Evolutionary conservation across 1,139 yeast species (phyloP).

Genomic region (Candida labiduridarum): DNA sequence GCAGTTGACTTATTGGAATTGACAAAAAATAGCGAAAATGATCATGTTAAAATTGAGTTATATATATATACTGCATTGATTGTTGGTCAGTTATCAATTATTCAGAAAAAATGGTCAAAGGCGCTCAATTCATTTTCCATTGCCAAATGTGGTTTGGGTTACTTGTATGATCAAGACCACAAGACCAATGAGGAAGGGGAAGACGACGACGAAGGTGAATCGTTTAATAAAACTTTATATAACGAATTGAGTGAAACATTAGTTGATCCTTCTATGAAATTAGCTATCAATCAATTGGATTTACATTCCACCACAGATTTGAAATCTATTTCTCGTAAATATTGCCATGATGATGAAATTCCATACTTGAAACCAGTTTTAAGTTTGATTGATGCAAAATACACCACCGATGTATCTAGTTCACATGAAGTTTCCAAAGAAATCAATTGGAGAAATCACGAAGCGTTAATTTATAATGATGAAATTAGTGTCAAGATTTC

Average conservation of each 20-base stretch:
- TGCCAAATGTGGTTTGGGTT: conserved; percentile 64
- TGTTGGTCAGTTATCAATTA: conserved; percentile 60
- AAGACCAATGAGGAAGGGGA: conserved; percentile 13
- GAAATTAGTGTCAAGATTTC: conserved; percentile 67
- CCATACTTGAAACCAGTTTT: conserved; percentile 41
- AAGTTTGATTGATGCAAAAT: conserved; percentile 45
- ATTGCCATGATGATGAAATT: conserved; percentile 35
- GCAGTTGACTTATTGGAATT: conserved; percentile 47
- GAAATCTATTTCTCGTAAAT: conserved; percentile 48
- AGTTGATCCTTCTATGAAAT: conserved; percentile 70
- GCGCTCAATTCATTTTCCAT: conserved; percentile 58
- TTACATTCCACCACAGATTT: conserved; percentile 41
- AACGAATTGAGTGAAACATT: conserved; percentile 58
- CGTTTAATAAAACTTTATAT: conserved; percentile 45
- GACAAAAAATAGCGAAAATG: conserved; percentile 33
- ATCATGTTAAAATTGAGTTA: conserved; percentile 49
- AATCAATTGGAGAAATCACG: conserved; percentile 72
- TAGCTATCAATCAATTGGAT: conserved; percentile 53
- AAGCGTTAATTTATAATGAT: conserved; percentile 69
- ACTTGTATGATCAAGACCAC: conserved; percentile 29
- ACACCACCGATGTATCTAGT: conserved; percentile 39
- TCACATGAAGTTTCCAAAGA: conserved; percentile 31
- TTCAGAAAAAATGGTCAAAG: conserved; percentile 58
- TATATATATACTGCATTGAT: conserved; percentile 60
- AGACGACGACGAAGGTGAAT: conserved; percentile 20